Base-by-base conservation (phyloP, 495 filamentous ascomycete genomes). In the Penicillium herquei region DNA sequence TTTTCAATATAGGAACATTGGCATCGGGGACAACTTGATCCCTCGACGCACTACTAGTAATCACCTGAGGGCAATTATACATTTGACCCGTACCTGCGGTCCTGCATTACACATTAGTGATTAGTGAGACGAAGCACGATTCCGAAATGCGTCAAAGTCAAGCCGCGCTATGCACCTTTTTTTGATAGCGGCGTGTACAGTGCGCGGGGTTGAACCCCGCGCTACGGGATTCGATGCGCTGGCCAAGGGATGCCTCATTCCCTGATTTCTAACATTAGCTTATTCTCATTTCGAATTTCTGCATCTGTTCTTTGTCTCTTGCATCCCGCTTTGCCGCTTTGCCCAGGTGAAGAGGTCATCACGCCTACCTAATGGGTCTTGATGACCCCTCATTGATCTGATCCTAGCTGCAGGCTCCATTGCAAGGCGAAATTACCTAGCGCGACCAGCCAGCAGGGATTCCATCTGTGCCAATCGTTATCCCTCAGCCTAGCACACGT, bases 211-310 rank as follows among this genome's bases (percentile, higher is more conserved):
- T 18, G 32, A 64, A 57, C 67, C 65, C 65, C 61, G 65, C 65
- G 61, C 57, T 66, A 54, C 54, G 12, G 8, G 14, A 16, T 21
- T 53, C 63, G 58, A 66, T 69, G 66, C 56, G 64, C 54, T 69
- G 66, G 61, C 66, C 52, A 58, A 58, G 58, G 40, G 51, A 52
- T 61, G 52, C 49, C 57, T 50, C 44, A 54, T 63, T 62, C 57
- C 65, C 49, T 61, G 62, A 55, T 66, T 63, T 40, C 48, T 26
- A 13, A 12, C 21, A 21, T 41, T 42, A n/a, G 9, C 12, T 46
- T 21, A 3, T 30, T 39, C 26, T 7, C 18, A 12, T 9, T 33
- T 53, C 26, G 9, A 26, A 26, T 12, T 17, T 39, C 14, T 49
- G 17, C 9, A 11, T 39, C 31, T 35, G 37, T 16, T 33, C 50